A percentile compares a stretch with the other conserved stretches of the same genome.
phyloP scores from a whole-genome alignment of 2,329 filamentous ascomycete species.

The Paraphaeosphaeria sporulosa region DNA sequence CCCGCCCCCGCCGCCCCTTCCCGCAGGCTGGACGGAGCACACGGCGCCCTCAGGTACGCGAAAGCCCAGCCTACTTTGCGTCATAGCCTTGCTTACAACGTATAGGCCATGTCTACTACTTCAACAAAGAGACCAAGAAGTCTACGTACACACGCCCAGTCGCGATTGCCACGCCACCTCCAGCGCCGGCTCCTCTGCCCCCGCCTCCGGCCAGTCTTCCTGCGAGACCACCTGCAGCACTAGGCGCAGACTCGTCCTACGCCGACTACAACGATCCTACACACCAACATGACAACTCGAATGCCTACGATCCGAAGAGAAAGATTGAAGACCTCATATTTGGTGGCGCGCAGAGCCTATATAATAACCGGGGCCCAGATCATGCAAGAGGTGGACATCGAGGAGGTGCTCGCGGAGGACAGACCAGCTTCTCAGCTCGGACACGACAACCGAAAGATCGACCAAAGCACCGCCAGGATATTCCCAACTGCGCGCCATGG shows the following conservation, averaged over 20 bases:
- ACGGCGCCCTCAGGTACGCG: constrained; percentile 75
- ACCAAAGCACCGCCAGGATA: constrained; percentile 78
- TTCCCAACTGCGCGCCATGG: constrained; percentile 87
- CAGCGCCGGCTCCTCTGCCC: constrained; percentile 13
- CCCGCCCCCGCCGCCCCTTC: constrained; percentile 64
- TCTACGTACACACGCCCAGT: constrained; percentile 84
- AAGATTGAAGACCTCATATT: constrained; percentile 61
- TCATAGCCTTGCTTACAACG: constrained; percentile 27
- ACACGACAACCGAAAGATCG: constrained; percentile 77
- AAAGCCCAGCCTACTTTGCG: constrained; percentile 21
- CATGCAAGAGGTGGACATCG: constrained; percentile 47
- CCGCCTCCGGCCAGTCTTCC: constrained; percentile 12
- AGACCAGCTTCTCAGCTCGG: constrained; percentile 65
- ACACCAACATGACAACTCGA: constrained; percentile 54
- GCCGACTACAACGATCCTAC: constrained; percentile 45
- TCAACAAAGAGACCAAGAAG: constrained; percentile 80
- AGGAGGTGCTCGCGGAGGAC: constrained; percentile 52
- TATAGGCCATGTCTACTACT: constrained; percentile 84
- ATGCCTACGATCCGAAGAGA: constrained; percentile 42
- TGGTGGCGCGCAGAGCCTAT: constrained; percentile 31
- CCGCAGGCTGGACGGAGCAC: constrained; percentile 90
- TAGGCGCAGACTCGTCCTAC: constrained; percentile 22
- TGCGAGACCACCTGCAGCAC: constrained; percentile 12
- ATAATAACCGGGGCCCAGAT: constrained; percentile 24
- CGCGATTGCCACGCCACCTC: constrained; percentile 17